A percentile compares a stretch with the other conserved stretches of the same genome.
Conservation (phyloP, 768 basidiomycete genomes). For the Podaxis sp. region DNA sequence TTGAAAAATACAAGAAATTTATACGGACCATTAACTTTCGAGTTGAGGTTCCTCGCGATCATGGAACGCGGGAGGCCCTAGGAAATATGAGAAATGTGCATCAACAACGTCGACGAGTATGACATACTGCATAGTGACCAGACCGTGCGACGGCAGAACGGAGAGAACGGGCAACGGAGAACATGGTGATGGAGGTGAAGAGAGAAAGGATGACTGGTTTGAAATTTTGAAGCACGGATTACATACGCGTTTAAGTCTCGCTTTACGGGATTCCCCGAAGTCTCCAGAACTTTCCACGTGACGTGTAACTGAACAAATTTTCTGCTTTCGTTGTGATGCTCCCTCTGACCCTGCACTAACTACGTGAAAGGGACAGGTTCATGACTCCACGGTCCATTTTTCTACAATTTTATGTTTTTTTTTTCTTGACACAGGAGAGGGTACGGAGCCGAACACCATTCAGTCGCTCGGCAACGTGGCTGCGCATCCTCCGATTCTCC, state of each 20-base stretch:
- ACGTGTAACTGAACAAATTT: slow-evolving; percentile 1
- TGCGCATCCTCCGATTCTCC: neutral
- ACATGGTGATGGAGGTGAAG: slow-evolving; percentile 60
- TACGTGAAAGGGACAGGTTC: neutral
- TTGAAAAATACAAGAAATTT: slow-evolving; percentile 15
- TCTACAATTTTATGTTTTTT: neutral
- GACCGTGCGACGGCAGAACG: slow-evolving; percentile 58
- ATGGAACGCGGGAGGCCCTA: slow-evolving; percentile 68
- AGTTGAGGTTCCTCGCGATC: slow-evolving; percentile 92
- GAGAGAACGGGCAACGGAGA: slow-evolving; percentile 64
- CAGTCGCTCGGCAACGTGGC: neutral
- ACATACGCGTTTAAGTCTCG: slow-evolving; percentile 14
- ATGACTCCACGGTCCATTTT: neutral
- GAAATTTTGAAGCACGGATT: slow-evolving; percentile 17
- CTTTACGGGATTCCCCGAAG: slow-evolving; percentile 17
- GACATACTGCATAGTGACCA: slow-evolving; percentile 61
- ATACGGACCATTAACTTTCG: slow-evolving; percentile 81
- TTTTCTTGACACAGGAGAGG: neutral
- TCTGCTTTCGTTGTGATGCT: neutral
- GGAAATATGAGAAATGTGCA: slow-evolving; percentile 12
- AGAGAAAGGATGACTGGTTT: slow-evolving; percentile 24
- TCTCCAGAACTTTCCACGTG: slow-evolving; percentile 34
- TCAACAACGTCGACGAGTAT: neutral
- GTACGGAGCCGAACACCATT: neutral
- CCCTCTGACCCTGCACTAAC: neutral